Percentiles rank a stretch among this genome's conserved stretches.
Conservation (phyloP, 768 basidiomycete species). For the Boletellus ananas region DNA sequence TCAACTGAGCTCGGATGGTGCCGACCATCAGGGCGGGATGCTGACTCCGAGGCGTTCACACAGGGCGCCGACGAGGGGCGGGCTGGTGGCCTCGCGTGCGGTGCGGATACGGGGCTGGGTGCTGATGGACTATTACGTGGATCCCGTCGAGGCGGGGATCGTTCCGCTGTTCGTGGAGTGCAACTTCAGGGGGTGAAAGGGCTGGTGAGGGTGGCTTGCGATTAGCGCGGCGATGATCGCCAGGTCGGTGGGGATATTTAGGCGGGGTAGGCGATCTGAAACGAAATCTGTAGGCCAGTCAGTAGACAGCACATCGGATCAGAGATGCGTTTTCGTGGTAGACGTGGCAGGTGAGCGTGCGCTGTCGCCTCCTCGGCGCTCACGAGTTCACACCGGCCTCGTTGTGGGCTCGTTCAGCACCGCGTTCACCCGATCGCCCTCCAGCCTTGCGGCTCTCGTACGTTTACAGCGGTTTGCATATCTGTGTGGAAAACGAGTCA, state of each 20-base stretch:
- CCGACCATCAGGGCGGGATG: not conserved
- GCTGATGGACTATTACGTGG: slow-evolving; percentile 68
- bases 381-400: slow-evolving; percentile 22
- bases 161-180: slow-evolving; percentile 72
- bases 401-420: slow-evolving; percentile 13
- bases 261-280: not conserved
- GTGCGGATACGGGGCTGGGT: slow-evolving; percentile 66
- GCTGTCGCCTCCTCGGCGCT: not conserved
- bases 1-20: slow-evolving; percentile 31
- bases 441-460: slow-evolving; percentile 10
- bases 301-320: no score
- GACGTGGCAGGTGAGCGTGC: no score
- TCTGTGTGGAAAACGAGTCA: no score
- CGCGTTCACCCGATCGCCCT: slow-evolving; percentile 11
- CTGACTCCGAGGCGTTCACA: not conserved
- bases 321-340: no score
- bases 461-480: no score
- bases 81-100: not conserved
- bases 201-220: slow-evolving; percentile 42
- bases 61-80: not conserved
- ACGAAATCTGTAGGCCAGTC: not conserved
- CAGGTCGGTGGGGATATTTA: no score
- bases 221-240: not conserved
- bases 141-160: slow-evolving; percentile 50
- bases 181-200: slow-evolving; percentile 58